phyloP scores from a whole-genome alignment of 352 stramenopile genomes.

The Bremia lactucae region DNA sequence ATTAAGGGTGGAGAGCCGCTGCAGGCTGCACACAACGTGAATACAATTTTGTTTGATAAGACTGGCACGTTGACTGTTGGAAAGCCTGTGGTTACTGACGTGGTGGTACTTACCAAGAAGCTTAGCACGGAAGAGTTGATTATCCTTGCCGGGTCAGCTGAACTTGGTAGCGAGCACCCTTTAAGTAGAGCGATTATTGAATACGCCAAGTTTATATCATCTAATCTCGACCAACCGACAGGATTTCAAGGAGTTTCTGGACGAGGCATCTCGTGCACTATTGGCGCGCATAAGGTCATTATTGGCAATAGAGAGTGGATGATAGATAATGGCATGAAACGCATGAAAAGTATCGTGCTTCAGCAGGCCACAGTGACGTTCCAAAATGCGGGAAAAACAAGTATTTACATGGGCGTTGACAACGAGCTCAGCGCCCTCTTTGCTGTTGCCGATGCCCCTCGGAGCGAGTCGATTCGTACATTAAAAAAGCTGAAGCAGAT shows the following conservation, averaged over 20 bases:
- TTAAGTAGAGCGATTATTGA: constrained; percentile 90
- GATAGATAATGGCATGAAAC: constrained; percentile 57
- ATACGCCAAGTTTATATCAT: constrained; percentile 80
- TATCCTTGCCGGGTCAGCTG: constrained; percentile 84
- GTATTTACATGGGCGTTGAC: constrained; percentile 90
- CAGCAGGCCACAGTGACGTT: constrained; percentile 70
- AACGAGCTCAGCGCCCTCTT: constrained; percentile 67
- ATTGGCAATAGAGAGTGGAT: constrained; percentile 91
- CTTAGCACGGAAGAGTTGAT: constrained; percentile 77
- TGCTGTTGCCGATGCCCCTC: constrained; percentile 78
- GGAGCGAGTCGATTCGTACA: constrained; percentile 85
- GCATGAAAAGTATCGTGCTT: constrained; percentile 58
- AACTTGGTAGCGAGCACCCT: constrained; percentile 91
- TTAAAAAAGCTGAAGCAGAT: constrained; percentile 87
- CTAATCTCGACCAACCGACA: constrained; percentile 56
- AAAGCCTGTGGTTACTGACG: constrained; percentile 79
- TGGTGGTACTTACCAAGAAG: constrained; percentile 71
- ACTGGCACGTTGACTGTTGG: constrained; percentile 96
- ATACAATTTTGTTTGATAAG: constrained; percentile 99
- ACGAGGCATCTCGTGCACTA: constrained; percentile 67
- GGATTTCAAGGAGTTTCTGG: constrained; percentile 84
- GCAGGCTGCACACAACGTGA: constrained; percentile 87
- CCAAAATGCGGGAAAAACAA: constrained; percentile 89
- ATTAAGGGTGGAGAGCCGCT: constrained; percentile 96
- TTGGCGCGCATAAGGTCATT: constrained; percentile 68